Evolutionary conservation across 1,139 yeast genomes (phyloP).

Genomic region (Trichomonascaceae sp.): DNA sequence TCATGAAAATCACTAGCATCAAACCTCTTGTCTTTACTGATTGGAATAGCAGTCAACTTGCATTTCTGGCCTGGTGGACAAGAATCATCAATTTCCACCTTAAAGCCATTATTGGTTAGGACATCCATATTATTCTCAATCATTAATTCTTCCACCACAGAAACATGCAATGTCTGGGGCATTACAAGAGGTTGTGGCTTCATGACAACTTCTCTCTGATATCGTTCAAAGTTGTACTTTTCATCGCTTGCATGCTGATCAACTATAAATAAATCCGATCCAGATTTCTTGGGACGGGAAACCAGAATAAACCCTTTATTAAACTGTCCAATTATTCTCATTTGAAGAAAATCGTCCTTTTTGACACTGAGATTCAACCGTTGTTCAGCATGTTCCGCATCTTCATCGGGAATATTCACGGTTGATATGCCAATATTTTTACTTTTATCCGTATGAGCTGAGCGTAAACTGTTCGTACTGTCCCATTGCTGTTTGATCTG

Average conservation of each 20-base stretch:
- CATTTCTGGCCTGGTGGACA: slow-evolving; percentile 54
- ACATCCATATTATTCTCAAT: slow-evolving; percentile 52
- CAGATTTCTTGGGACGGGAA: slow-evolving; percentile 35
- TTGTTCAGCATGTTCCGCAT: slow-evolving; percentile 44
- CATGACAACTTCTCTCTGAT: slow-evolving; percentile 50
- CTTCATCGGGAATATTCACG: slow-evolving; percentile 19
- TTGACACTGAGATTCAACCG: slow-evolving; percentile 27
- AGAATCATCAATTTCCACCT: slow-evolving; percentile 44
- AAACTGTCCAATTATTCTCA: slow-evolving; percentile 87
- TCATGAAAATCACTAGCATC: slow-evolving; percentile 65
- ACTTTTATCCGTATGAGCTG: background rate
- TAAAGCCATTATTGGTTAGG: slow-evolving; percentile 74
- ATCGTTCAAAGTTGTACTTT: slow-evolving; percentile 76
- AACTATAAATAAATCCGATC: slow-evolving; percentile 65
- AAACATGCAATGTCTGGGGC: slow-evolving; percentile 60
- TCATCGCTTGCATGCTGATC: slow-evolving; percentile 99
- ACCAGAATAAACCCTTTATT: slow-evolving; percentile 86
- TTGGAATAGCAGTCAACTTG: slow-evolving; percentile 58
- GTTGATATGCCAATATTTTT: slow-evolving; percentile 2
- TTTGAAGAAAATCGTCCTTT: slow-evolving; percentile 41
- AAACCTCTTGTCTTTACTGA: slow-evolving; percentile 63
- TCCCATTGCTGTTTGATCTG: slow-evolving; percentile 2
- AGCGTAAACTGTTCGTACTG: background rate
- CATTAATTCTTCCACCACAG: slow-evolving; percentile 69
- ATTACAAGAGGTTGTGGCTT: slow-evolving; percentile 65